phyloP scores from a whole-genome alignment of 495 filamentous ascomycete species.

The Penicillium samsonianum region DNA sequence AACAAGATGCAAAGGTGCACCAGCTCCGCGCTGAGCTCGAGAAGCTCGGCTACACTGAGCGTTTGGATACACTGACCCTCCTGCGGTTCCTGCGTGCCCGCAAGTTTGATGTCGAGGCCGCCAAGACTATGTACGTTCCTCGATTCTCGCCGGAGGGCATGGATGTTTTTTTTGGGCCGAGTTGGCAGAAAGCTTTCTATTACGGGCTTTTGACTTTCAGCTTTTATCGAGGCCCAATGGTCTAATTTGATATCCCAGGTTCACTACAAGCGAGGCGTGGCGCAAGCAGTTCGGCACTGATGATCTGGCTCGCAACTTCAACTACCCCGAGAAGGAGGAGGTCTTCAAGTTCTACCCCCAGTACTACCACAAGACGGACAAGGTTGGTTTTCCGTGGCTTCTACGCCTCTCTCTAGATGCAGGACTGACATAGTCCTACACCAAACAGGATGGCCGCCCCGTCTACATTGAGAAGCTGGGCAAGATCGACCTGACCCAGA shows the following conservation, averaged over 20 bases:
- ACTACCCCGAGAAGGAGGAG: constrained; percentile 83
- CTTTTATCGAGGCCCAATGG: constrained; percentile 2
- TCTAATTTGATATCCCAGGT: constrained; percentile 58
- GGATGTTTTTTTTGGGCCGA: neutral
- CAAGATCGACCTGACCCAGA: constrained; percentile 83
- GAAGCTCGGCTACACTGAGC: constrained; percentile 76
- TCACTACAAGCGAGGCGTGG: constrained; percentile 89
- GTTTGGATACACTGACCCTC: constrained; percentile 88
- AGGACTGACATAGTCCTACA: constrained; percentile 14
- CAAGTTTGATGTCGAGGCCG: constrained; percentile 83
- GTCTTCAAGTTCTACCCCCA: constrained; percentile 95
- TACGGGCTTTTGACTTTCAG: neutral
- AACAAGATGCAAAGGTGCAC: constrained; percentile 87
- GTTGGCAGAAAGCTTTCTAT: constrained; percentile 2
- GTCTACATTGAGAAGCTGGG: constrained; percentile 97
- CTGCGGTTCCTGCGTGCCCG: constrained; percentile 89
- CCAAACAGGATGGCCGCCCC: constrained; percentile 81
- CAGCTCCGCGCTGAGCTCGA: constrained; percentile 85
- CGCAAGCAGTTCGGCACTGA: constrained; percentile 85
- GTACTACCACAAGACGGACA: constrained; percentile 99
- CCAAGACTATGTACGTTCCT: constrained; percentile 76
- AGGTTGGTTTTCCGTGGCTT: constrained; percentile 54
- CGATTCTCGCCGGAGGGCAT: neutral
- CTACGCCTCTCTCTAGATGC: neutral
- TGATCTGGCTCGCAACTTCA: constrained; percentile 75